Base-by-base conservation (phyloP, 2,329 filamentous ascomycete species). In the Orbilia ellipsospora region DNA sequence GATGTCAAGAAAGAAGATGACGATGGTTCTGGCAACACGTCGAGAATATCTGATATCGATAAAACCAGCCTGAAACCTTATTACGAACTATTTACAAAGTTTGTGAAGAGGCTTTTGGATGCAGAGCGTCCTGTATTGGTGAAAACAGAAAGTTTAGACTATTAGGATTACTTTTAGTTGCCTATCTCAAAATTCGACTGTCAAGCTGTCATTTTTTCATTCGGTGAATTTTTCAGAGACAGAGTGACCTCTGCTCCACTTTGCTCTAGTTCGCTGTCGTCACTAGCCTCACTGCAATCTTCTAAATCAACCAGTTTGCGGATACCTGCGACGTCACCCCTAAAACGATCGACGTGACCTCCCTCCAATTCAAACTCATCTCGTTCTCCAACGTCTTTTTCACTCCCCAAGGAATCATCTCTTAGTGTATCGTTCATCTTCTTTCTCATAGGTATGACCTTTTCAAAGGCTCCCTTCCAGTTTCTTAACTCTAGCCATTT, bases 51-150 rank as follows among this genome's bases (percentile, higher is more conserved):
- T 78, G 95, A 99, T 81, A 98, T 94, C 90, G 94, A 99, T 83
- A 99, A 98, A 88, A 99, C 95, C 23, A 93, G 92, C 78, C 83
- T 99, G 80, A 96, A 91, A 84, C 93, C 93, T 7, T 98, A 96
- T 81, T 89, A 98, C 42, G 94, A 98, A 70, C 90, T 90, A 79
- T 98, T 99, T 83, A 88, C 91, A 78, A 87, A 86, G 0, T 96
- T 97, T 83, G 92, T 98, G 10, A 48, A 68, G 50, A 65, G 23
- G 31, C 18, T 74, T 18, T 52, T 74, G 23, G 54, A 74, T 20
- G 56, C 63, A 15, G 70, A 74, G 51, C 54, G 45, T 8, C 51
- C 63, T 2, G 64, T 52, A 13, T 54, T 28, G n/a, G 55, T 68
- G 6, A 74, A 74, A 59, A 28, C 23, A 28, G 70, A 68, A 60